Base-by-base conservation (phyloP, 2,329 filamentous ascomycete genomes). In the Ambrosiella beaveri region DNA sequence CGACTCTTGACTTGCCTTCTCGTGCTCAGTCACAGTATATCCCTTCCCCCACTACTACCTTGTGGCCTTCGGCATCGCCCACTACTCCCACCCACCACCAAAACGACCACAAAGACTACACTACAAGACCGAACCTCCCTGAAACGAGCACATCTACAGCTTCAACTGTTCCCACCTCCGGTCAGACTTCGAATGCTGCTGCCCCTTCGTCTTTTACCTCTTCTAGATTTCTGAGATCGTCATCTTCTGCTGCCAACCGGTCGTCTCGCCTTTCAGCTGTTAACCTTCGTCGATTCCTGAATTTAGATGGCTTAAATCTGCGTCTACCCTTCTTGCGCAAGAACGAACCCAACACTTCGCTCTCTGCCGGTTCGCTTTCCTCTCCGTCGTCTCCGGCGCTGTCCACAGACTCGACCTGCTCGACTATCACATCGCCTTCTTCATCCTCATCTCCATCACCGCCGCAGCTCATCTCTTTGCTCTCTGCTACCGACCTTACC, bases 301-400 rank as follows among this genome's bases (percentile, higher is more conserved):
- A 57, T 57, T 49, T 60, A 49, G 59, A 60, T 55, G 52, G 36
- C 37, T 40, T 60, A 11, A 49, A 59, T 38, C 15, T 59, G 38
- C 49, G 51, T 40, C 44, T 51, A 41, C 51, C 59, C 1, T 57
- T 60, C 39, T 50, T 60, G 50, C 59, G 59, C 41, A 60, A 54
- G 47, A 54, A 54, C 19, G 50, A 56, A 7, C 27, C 40, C 36
- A 27, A 17, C 15, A n/a, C 7, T 36, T 13, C 45, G 27, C 27
- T 50, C 6, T 54, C 56, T 9, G 55, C 19, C 13, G 57, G 53
- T 11, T 41, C 54, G 11, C 40, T 54, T 41, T 56, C 58, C 13
- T 59, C 58, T 6, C 58, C 59, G 15, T 57, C 59, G 37, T 60
- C 55, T 41, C 59, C 58, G 15, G 36, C 59, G 9, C 38, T 52